Conservation (phyloP, 2,329 filamentous ascomycete genomes). For the Cercospora zeina region DNA sequence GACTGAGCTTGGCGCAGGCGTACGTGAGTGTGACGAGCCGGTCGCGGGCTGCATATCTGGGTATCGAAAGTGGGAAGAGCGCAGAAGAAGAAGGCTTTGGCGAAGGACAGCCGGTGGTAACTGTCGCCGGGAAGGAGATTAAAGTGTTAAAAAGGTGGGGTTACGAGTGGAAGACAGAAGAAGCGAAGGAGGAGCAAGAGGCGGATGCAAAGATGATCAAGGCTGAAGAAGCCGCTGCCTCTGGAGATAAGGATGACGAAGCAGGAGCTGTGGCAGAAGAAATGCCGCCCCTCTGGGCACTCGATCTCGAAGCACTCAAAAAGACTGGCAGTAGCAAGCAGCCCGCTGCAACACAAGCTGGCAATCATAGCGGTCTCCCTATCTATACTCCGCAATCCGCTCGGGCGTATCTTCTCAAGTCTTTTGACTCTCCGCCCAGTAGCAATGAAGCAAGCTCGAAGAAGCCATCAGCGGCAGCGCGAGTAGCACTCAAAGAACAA, state of each 20-base stretch:
- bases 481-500: constrained; percentile 63
- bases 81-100: constrained; percentile 72
- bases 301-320: constrained; percentile 59
- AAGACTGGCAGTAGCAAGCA: constrained; percentile 41
- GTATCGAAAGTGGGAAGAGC: constrained; percentile 64
- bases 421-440: constrained; percentile 56
- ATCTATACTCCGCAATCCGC: constrained; percentile 74
- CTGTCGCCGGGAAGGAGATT: constrained; percentile 71
- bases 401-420: constrained; percentile 56
- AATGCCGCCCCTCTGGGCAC: constrained; percentile 57
- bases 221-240: constrained; percentile 20
- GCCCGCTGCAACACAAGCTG: constrained; percentile 30
- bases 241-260: constrained; percentile 20
- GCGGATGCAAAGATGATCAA: constrained; percentile 36
- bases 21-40: constrained; percentile 79
- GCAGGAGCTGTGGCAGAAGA: constrained; percentile 32
- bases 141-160: constrained; percentile 75
- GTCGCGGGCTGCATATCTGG: constrained; percentile 72
- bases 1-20: constrained; percentile 78
- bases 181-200: constrained; percentile 25
- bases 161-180: constrained; percentile 59
- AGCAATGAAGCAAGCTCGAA: constrained; percentile 42
- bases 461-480: constrained; percentile 55
- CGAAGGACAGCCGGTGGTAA: constrained; percentile 71
- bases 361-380: constrained; percentile 57